A percentile compares a stretch with the other conserved stretches of the same genome.
Evolutionary conservation across 305 asterid genomes (phyloP).

Genomic region (Solanum hybrid): DNA sequence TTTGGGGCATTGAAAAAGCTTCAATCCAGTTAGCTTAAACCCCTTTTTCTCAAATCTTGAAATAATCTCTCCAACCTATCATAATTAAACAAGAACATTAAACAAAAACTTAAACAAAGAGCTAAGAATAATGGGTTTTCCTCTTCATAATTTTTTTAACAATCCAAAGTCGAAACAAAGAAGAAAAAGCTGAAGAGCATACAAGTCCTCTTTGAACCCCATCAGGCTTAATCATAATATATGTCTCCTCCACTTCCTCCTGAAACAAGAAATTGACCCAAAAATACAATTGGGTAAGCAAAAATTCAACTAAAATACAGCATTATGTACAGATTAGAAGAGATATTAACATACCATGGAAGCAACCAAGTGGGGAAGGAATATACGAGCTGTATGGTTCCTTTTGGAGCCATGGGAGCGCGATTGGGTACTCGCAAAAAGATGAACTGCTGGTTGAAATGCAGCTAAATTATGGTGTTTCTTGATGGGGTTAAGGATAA

Average conservation of each 20-base stretch:
- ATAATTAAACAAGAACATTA: not conserved
- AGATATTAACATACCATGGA: constrained; percentile 34
- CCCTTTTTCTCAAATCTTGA: constrained; percentile 90
- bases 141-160: not conserved
- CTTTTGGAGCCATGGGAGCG: constrained; percentile 22
- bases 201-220: constrained; percentile 95
- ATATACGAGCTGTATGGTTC: constrained; percentile 32
- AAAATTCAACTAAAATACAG: not conserved
- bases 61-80: constrained; percentile 76
- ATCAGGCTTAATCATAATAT: constrained; percentile 91
- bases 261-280: constrained; percentile 5
- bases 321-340: not conserved
- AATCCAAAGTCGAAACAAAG: not conserved
- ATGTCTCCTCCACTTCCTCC: constrained; percentile 64
- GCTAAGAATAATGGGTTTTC: not conserved
- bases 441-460: constrained; percentile 37
- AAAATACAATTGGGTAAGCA: not conserved
- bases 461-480: constrained; percentile 41
- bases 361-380: constrained; percentile 78
- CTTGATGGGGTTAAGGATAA: constrained; percentile 19
- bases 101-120: too few species aligned
- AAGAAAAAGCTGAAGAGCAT: constrained; percentile 7
- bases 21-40: constrained; percentile 69
- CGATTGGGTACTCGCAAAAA: constrained; percentile 27
- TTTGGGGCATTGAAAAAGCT: constrained; percentile 70